These are phyloP conservation scores for Penicillium sp. DNA, from an alignment of 2,329 filamentous ascomycete genomes.

Conservation along the genomic window DNA sequence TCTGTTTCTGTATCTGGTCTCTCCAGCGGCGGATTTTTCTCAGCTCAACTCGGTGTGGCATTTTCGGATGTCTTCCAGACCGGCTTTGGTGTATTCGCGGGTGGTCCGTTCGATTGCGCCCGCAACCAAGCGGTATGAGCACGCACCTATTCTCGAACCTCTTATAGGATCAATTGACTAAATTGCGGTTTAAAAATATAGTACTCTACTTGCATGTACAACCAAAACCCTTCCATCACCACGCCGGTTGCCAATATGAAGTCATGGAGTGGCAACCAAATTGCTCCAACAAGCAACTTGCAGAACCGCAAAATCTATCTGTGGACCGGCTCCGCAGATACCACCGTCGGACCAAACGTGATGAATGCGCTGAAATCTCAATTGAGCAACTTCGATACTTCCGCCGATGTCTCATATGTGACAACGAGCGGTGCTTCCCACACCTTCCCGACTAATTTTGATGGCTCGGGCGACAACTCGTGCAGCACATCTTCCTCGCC, in stretches of 20 bases:
- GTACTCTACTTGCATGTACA: slow-evolving; percentile 19
- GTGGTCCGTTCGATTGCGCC: slow-evolving; percentile 20
- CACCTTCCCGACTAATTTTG: slow-evolving; percentile 20
- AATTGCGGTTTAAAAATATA: neutral
- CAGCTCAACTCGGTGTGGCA: slow-evolving; percentile 19
- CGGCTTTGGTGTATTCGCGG: slow-evolving; percentile 22
- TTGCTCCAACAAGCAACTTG: slow-evolving; percentile 11
- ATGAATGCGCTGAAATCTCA: slow-evolving; percentile 16
- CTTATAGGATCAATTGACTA: neutral
- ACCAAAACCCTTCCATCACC: slow-evolving; percentile 16
- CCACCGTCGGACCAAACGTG: slow-evolving; percentile 16
- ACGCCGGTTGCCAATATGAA: slow-evolving; percentile 19
- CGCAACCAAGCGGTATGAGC: slow-evolving; percentile 7
- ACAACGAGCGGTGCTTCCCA: slow-evolving; percentile 13
- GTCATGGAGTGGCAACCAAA: slow-evolving; percentile 17
- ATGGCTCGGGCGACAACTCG: slow-evolving; percentile 14
- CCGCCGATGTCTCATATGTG: slow-evolving; percentile 10
- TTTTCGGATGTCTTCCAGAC: slow-evolving; percentile 16
- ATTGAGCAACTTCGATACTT: slow-evolving; percentile 9
- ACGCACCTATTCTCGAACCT: neutral
- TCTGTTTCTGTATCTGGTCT: slow-evolving; percentile 18
- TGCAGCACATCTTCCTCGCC: slow-evolving; percentile 13
- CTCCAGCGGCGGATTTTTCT: slow-evolving; percentile 20
- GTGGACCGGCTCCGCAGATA: slow-evolving; percentile 14
- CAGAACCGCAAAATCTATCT: slow-evolving; percentile 16